phyloP scores from a whole-genome alignment of 2,329 filamentous ascomycete genomes.

The Fusarium xylarioides region DNA sequence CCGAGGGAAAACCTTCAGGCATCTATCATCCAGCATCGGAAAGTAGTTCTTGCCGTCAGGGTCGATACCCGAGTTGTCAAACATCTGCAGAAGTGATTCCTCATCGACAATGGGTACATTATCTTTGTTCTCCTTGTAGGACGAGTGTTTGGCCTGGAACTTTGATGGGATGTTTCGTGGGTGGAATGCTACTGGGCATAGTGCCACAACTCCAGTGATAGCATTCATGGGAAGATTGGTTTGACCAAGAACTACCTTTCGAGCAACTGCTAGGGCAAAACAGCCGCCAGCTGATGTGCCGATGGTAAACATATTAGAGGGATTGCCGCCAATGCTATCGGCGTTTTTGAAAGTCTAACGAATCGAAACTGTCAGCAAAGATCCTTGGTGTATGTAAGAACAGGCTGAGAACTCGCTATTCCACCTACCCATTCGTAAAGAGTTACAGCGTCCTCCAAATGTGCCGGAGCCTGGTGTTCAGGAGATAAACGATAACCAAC shows the following conservation, averaged over 20 bases:
- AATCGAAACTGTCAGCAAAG: rapidly evolving
- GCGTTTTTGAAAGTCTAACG: background rate
- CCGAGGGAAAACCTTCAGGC: background rate
- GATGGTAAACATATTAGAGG: background rate
- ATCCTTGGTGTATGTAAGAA: rapidly evolving
- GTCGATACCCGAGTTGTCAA: rapidly evolving
- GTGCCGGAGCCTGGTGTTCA: background rate
- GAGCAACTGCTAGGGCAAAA: background rate
- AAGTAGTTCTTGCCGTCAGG: background rate
- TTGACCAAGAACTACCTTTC: background rate
- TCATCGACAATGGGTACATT: background rate
- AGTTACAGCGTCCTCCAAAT: background rate
- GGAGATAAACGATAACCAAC: background rate
- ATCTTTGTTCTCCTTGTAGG: background rate
- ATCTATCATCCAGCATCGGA: background rate
- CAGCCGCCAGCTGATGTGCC: background rate
- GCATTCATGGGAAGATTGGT: background rate
- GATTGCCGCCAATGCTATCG: background rate
- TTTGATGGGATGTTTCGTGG: background rate
- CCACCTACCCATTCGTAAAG: background rate
- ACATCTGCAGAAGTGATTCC: background rate
- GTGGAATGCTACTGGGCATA: background rate
- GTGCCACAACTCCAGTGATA: background rate
- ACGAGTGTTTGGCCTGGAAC: background rate
- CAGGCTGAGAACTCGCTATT: rapidly evolving